These are phyloP conservation scores for Beauveria asiatica DNA, from an alignment of 2,329 filamentous ascomycete species.

Conservation along the genomic window DNA sequence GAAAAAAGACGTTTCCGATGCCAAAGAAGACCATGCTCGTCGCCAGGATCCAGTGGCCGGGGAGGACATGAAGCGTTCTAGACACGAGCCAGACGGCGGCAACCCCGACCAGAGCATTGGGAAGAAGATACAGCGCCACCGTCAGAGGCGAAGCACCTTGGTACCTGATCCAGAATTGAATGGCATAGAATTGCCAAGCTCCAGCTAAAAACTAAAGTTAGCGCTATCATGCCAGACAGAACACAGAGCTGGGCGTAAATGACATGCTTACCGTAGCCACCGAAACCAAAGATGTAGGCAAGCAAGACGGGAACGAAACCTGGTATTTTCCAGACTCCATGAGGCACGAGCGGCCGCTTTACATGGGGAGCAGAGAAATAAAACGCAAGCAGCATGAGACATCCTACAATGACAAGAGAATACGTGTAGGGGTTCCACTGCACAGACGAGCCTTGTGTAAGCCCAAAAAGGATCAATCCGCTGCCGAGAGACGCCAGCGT, in stretches of 20 bases:
- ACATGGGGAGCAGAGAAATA: background rate
- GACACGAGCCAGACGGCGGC: slow-evolving; percentile 37
- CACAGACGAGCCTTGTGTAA: slow-evolving; percentile 6
- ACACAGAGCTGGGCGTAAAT: background rate
- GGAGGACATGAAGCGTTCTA: slow-evolving; percentile 34
- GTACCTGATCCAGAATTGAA: slow-evolving; percentile 28
- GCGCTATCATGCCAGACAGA: too few species aligned
- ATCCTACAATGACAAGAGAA: slow-evolving; percentile 5
- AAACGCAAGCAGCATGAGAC: slow-evolving; percentile 5
- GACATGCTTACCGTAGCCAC: background rate
- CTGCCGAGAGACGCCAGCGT: slow-evolving; percentile 4
- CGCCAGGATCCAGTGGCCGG: slow-evolving; percentile 37
- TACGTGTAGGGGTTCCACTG: slow-evolving; percentile 10
- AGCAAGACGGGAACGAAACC: slow-evolving; percentile 4
- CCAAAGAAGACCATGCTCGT: slow-evolving; percentile 28
- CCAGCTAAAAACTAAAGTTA: slow-evolving; percentile 15
- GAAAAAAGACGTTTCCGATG: slow-evolving; percentile 11
- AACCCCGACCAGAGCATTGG: slow-evolving; percentile 35
- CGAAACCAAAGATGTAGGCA: slow-evolving; percentile 3
- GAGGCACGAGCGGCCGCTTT: slow-evolving; percentile 2
- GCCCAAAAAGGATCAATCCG: slow-evolving; percentile 6
- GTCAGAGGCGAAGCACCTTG: slow-evolving; percentile 31
- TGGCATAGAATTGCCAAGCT: slow-evolving; percentile 27
- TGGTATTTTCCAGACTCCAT: background rate
- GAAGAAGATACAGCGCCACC: slow-evolving; percentile 34